Evolutionary conservation across 129 eudicot species (phyloP), one percentile per base, ranked within the genome.

Genomic region (Arctium minus): DNA sequence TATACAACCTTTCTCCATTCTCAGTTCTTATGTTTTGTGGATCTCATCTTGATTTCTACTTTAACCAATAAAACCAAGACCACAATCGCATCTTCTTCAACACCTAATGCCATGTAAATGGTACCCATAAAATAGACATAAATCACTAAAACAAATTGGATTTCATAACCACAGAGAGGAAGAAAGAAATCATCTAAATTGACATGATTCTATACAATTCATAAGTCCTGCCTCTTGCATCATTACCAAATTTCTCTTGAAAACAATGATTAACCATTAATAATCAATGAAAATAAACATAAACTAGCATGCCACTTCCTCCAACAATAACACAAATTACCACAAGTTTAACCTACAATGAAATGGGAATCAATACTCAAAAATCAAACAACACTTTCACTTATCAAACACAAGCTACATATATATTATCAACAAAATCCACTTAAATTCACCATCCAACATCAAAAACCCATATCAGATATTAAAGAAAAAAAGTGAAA

Each of bases 21-120:
- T 33, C 77, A 44, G 39, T 82, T 76, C 60, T 33, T 67, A 6
- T 12, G 13, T 76, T 82, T 15, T 46, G 39, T 4, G 18, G 70
- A 75, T 82, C 70, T 44, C 56, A 67, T 75, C 77, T 37, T 80
- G 56, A 68, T 67, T 67, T 68, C 74, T 6, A 40, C 76, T 13
- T 44, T 46, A 44, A 79, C 46, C 76, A 82, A 79, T 17, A 65
- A 75, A 67, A 67, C 37, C 13, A n/a, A 82, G 70, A 48, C 30
- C 60, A 75, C 50, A 44, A 67, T 22, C 35, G 40, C 33, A 38
- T 56, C 22, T 56, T 22, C 32, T 36, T 36, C 12, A 6, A 10
- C 30, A 27, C 68, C 29, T 15, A 36, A 79, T 42, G 76, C 32
- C 77, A 70, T 9, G 42, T 18, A 68, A n/a, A 42, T 31, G 1